phyloP scores from a whole-genome alignment of 2,329 filamentous ascomycete genomes.

The Cadophora sp. region DNA sequence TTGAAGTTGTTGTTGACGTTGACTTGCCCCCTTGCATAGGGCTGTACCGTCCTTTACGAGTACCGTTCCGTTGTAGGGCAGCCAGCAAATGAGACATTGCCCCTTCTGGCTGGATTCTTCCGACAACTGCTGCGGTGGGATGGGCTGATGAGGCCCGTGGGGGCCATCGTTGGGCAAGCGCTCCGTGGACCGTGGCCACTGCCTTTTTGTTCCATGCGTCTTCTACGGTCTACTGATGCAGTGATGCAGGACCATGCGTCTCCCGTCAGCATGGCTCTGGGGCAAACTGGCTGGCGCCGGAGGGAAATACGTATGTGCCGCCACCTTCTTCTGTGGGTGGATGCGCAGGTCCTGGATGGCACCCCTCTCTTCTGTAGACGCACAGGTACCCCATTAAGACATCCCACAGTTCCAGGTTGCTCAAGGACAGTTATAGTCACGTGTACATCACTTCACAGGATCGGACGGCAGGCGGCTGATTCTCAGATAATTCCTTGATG shows the following conservation, averaged over 20 bases:
- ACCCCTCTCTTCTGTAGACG: too few relatives aligned
- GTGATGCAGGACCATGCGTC: conserved; percentile 2
- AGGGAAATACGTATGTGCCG: not conserved
- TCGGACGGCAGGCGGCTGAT: too few relatives aligned
- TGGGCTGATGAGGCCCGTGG: conserved; percentile 9
- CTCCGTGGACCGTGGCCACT: not conserved
- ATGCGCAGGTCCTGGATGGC: too few relatives aligned
- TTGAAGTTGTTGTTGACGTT: not conserved
- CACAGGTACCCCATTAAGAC: not conserved
- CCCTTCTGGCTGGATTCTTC: not conserved
- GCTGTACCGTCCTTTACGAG: not conserved
- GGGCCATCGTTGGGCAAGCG: conserved; percentile 6
- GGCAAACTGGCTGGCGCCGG: not conserved
- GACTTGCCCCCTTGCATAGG: conserved; percentile 1
- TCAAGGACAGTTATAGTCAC: not conserved
- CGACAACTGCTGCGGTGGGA: not conserved
- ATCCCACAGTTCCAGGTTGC: not conserved
- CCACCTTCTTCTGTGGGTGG: not conserved
- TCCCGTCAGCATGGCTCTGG: conserved; percentile 24
- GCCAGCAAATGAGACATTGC: not conserved
- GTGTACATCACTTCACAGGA: not conserved
- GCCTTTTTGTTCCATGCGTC: not conserved
- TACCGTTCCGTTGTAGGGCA: not conserved
- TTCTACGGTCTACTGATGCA: not conserved
- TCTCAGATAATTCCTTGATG: not conserved